Conservation (phyloP, 495 filamentous ascomycete genomes). For the Penicillium soppii region DNA sequence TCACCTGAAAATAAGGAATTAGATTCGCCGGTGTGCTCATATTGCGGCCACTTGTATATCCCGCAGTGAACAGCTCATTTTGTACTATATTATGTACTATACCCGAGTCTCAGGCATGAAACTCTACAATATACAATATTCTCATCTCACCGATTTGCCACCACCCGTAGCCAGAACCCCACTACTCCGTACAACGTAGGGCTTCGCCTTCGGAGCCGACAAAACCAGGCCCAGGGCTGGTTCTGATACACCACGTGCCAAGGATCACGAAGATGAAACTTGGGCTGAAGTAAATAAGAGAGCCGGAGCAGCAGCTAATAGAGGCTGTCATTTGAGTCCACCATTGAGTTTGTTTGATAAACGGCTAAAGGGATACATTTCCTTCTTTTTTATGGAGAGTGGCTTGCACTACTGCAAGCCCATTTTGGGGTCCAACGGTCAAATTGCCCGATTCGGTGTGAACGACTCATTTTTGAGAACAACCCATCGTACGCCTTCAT, state of each 20-base stretch:
- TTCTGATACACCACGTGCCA: background rate
- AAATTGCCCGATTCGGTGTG: background rate
- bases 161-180: too few species aligned
- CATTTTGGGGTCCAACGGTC: background rate
- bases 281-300: background rate
- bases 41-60: background rate
- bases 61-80: background rate
- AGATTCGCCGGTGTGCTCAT: background rate
- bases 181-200: too few species aligned
- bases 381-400: background rate
- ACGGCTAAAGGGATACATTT: too few species aligned
- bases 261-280: background rate
- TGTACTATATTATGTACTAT: conserved; percentile 8
- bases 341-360: too few species aligned
- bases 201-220: too few species aligned
- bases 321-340: too few species aligned
- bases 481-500: background rate
- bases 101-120: background rate
- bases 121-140: background rate
- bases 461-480: conserved; percentile 3
- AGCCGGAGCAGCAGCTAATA: background rate
- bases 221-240: background rate
- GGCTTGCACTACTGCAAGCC: background rate
- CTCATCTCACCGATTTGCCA: too few species aligned
- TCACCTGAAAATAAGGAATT: conserved; percentile 46